phyloP scores from a whole-genome alignment of 345 rosid genomes.

The Acer yangbiense region DNA sequence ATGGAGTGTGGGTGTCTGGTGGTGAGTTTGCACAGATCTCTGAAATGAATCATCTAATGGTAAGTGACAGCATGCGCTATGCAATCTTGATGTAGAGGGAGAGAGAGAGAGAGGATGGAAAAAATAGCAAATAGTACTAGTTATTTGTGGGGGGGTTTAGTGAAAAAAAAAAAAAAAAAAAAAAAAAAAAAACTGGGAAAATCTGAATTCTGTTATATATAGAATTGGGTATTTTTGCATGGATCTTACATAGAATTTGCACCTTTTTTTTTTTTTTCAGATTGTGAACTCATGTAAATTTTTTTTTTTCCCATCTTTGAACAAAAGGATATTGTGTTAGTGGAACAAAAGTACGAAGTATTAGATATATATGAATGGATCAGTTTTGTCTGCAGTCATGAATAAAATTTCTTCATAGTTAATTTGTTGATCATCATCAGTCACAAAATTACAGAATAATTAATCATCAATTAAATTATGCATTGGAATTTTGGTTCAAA shows the following conservation, averaged over 20 bases:
- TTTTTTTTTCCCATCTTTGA: neutral
- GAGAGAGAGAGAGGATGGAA: neutral
- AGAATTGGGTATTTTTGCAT: slow-evolving; percentile 12
- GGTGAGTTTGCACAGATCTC: slow-evolving; percentile 63
- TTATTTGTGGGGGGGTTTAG: neutral
- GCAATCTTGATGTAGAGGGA: slow-evolving; percentile 77
- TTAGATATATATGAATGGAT: neutral
- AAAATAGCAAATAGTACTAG: neutral
- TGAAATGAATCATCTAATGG: slow-evolving; percentile 87
- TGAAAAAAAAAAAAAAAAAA: neutral
- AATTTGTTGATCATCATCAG: no score
- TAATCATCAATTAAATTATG: neutral
- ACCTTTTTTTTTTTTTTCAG: neutral
- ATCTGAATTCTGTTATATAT: slow-evolving; percentile 24
- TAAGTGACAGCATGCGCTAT: slow-evolving; percentile 86
- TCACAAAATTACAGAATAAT: no score
- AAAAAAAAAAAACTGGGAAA: neutral
- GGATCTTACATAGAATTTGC: slow-evolving; percentile 11
- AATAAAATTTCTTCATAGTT: neutral
- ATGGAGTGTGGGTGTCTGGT: slow-evolving; percentile 74
- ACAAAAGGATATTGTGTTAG: neutral
- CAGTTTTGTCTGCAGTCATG: slow-evolving; percentile 14
- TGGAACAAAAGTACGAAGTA: neutral
- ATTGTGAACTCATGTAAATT: slow-evolving; percentile 18
- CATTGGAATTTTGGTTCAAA: neutral